Conservation (phyloP, 2,329 filamentous ascomycete species). For the Sordariomycetes sp. region DNA sequence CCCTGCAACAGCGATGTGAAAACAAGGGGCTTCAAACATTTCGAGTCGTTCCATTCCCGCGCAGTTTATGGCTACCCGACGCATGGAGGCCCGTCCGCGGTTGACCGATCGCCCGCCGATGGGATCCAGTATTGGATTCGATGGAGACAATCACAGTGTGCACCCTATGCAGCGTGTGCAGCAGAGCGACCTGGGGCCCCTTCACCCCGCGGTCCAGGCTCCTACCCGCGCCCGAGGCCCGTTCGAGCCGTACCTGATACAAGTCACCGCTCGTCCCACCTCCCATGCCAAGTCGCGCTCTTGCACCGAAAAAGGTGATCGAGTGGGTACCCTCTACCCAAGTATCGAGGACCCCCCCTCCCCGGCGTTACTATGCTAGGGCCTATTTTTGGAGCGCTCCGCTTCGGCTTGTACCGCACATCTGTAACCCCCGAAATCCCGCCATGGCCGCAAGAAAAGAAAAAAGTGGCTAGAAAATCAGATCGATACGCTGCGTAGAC, state of each 20-base stretch:
- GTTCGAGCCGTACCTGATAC: too few relatives aligned
- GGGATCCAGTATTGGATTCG: neutral
- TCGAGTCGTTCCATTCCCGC: neutral
- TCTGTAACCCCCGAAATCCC: neutral
- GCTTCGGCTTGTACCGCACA: neutral
- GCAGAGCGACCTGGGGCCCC: too few relatives aligned
- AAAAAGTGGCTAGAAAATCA: neutral
- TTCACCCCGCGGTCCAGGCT: too few relatives aligned
- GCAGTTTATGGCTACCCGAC: neutral
- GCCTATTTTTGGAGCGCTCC: neutral
- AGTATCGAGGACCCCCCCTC: neutral
- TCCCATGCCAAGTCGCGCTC: too few relatives aligned
- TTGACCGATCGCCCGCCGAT: neutral
- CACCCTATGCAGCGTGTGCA: too few relatives aligned
- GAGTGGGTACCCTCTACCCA: neutral
- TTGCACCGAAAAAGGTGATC: neutral
- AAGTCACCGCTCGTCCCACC: too few relatives aligned
- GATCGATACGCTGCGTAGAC: neutral
- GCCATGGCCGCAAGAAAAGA: neutral
- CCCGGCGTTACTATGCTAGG: neutral
- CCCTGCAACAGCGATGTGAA: neutral
- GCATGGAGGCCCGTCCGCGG: neutral
- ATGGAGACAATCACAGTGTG: neutral
- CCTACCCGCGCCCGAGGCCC: too few relatives aligned
- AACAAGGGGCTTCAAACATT: neutral